A percentile compares a stretch with the other conserved stretches of the same genome.
phyloP scores from a whole-genome alignment of 2,329 filamentous ascomycete genomes.

The Sporothrix phasma region DNA sequence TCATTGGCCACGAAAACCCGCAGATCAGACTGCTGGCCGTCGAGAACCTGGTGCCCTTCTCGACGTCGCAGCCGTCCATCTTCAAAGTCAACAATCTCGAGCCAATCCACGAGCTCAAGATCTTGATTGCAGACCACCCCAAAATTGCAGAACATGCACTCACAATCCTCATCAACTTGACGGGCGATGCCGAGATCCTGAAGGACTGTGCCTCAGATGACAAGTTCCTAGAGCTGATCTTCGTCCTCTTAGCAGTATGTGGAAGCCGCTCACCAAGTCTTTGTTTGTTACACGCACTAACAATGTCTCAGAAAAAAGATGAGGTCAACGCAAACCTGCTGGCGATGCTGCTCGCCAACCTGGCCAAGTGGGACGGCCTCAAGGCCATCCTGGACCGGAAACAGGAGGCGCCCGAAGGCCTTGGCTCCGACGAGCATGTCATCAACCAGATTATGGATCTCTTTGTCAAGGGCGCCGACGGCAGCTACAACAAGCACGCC shows the following conservation, averaged over 20 bases:
- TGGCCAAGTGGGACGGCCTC: conserved; percentile 69
- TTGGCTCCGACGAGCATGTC: conserved; percentile 61
- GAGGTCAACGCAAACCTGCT: conserved; percentile 78
- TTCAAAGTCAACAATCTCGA: conserved; percentile 75
- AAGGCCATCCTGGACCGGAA: conserved; percentile 59
- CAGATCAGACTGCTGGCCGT: conserved; percentile 79
- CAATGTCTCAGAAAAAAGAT: conserved; percentile 38
- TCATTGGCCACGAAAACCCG: conserved; percentile 84
- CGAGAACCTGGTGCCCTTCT: conserved; percentile 80
- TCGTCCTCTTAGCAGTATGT: conserved; percentile 65
- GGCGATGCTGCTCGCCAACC: conserved; percentile 86
- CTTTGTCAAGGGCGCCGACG: conserved; percentile 85
- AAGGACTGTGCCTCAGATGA: conserved; percentile 67
- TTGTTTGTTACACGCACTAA: background rate
- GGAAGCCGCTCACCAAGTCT: background rate
- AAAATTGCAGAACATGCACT: conserved; percentile 88
- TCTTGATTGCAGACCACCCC: conserved; percentile 73
- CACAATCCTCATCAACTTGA: conserved; percentile 80
- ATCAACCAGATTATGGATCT: conserved; percentile 91
- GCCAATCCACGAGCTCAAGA: conserved; percentile 78
- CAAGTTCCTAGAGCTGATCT: conserved; percentile 63
- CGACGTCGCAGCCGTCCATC: conserved; percentile 58
- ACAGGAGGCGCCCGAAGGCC: conserved; percentile 56
- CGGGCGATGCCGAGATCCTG: conserved; percentile 66
- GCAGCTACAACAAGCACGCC: conserved; percentile 71